A percentile compares a stretch with the other conserved stretches of the same genome.
phyloP scores from a whole-genome alignment of 768 basidiomycete genomes.

The Pleurotus eryngii region DNA sequence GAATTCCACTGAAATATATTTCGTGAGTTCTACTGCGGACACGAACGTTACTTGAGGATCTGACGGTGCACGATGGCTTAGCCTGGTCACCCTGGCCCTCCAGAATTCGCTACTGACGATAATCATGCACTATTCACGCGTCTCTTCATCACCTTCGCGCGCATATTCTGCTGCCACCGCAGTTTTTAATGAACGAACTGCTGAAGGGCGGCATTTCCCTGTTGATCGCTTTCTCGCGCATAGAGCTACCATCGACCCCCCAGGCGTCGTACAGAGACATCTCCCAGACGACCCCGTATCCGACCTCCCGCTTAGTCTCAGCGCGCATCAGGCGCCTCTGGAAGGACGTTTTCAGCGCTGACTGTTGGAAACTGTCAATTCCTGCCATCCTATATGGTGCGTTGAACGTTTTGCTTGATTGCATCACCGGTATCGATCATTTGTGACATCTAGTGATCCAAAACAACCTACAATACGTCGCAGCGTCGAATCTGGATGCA shows the following conservation, averaged over 20 bases:
- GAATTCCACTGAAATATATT: constrained; percentile 76
- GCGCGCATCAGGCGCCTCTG: constrained; percentile 53
- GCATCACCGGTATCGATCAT: constrained; percentile 6
- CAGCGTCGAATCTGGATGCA: constrained; percentile 88
- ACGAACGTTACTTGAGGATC: too few relatives aligned
- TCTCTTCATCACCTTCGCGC: constrained; percentile 68
- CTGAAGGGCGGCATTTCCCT: constrained; percentile 89
- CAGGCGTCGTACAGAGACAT: constrained; percentile 19
- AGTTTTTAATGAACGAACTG: constrained; percentile 88
- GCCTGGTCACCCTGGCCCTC: constrained; percentile 80
- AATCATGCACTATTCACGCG: constrained; percentile 96
- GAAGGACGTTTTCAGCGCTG: constrained; percentile 76
- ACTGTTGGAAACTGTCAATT: constrained; percentile 97
- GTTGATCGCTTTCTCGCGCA: constrained; percentile 71
- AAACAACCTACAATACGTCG: constrained; percentile 94
- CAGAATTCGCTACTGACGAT: constrained; percentile 91
- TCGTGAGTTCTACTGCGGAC: constrained; percentile 50
- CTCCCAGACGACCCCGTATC: not conserved
- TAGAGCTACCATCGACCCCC: constrained; percentile 33
- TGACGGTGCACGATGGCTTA: constrained; percentile 20
- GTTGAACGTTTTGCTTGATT: not conserved
- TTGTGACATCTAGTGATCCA: constrained; percentile 60
- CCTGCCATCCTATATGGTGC: constrained; percentile 91
- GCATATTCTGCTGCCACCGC: constrained; percentile 93
- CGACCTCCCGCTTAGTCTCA: constrained; percentile 26